Evolutionary conservation across 257 asterid species (phyloP), one percentile per base, ranked within the genome.

Genomic region (Gentiana macrophylla): DNA sequence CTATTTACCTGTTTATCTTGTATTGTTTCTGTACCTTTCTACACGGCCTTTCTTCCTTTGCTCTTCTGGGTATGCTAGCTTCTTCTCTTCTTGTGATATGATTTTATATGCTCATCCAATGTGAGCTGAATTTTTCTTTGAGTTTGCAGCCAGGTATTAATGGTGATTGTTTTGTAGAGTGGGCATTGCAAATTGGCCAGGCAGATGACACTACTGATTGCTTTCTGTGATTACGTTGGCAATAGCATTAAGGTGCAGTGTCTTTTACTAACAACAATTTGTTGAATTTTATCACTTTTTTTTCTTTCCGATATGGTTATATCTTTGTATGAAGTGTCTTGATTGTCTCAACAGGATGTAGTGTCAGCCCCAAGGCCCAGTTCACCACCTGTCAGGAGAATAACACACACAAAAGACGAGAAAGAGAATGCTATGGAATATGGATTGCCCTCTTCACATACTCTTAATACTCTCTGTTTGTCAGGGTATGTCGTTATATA

Each of bases 151-250:
- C 8, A 8, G n/a, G 43, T 64, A 56, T 45, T n/a, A 41, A 7
- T 48, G 53, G 32, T 62, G 49, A 48, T 34, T 66, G 62, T 74
- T 47, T 59, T 67, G 64, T 70, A 91, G 97, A 88, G 88, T 61
- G 95, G 98, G 66, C 97, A 92, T 76, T 70, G 84, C 78, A 88
- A 81, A 80, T 75, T 92, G 78, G 98, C 97, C 68, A 77, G 97
- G 72, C 98, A 87, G 74, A 88, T 92, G 91, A 92, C 98, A 8
- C 90, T 91, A 65, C 75, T 91, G 78, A 84, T 91, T 64, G 89
- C 94, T 49, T 87, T 79, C 34, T 91, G 98, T 62, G 98, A 91
- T 72, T 91, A 84, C 66, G 46, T 61, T 33, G 97, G 95, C 24
- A 91, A 91, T 74, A 77, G 88, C 63, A 70, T 85, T 68, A 80